Percentiles rank a stretch among this genome's conserved stretches.
These are phyloP conservation scores for Ambrosia artemisiifolia DNA, from an alignment of 129 eudicot species.

Conservation along the genomic window DNA sequence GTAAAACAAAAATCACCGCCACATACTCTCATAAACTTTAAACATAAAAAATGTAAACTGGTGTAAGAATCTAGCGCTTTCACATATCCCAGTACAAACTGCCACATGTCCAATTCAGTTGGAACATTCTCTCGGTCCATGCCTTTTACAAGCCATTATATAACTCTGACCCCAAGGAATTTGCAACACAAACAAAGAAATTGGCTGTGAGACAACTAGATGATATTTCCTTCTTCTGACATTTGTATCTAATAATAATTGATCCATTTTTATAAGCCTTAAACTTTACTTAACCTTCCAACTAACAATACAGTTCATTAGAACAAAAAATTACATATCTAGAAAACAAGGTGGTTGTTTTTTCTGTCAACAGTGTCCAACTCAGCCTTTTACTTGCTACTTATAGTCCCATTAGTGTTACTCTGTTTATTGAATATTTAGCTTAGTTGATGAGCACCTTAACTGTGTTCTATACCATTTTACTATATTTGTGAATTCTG, in stretches of 20 bases:
- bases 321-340: background rate
- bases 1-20: background rate
- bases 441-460: background rate
- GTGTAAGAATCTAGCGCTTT: no score
- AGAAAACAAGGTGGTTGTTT: background rate
- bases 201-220: background rate
- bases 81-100: background rate
- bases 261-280: background rate
- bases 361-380: background rate
- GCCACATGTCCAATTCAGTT: background rate
- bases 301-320: background rate
- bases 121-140: background rate
- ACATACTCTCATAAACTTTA: background rate
- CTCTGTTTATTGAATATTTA: background rate
- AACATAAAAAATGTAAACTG: background rate
- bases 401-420: conserved; percentile 2
- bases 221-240: conserved; percentile 3
- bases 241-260: background rate
- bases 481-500: background rate
- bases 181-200: background rate
- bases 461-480: background rate
- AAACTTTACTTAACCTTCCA: background rate
- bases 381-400: background rate
- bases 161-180: background rate
- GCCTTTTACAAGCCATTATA: background rate